Conservation (phyloP, 2,329 filamentous ascomycete species). For the Orbilia quercus region DNA sequence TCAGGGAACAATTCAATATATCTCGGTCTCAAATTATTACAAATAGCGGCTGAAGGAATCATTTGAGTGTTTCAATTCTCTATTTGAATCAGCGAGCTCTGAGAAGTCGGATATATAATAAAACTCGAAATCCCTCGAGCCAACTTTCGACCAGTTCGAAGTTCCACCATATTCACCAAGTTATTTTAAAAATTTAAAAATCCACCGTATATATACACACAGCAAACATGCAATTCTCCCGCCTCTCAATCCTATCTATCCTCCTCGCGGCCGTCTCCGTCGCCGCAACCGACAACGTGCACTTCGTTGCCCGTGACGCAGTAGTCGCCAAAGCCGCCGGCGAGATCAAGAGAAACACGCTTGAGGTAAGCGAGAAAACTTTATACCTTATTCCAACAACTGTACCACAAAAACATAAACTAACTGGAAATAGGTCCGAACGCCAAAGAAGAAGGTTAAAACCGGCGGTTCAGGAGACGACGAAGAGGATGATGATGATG, state of each 20-base stretch:
- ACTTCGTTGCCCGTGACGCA: slow-evolving; percentile 5
- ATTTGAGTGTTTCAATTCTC: neutral
- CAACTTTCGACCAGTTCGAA: neutral
- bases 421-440: slow-evolving; percentile 10
- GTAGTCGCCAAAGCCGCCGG: slow-evolving; percentile 18
- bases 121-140: neutral
- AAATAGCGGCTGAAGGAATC: slow-evolving; percentile 3
- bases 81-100: neutral
- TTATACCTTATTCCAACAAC: slow-evolving; percentile 1
- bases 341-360: slow-evolving; percentile 24
- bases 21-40: neutral
- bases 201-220: slow-evolving; percentile 2
- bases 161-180: neutral
- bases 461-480: neutral
- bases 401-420: slow-evolving; percentile 10
- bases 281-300: slow-evolving; percentile 10
- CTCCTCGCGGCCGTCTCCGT: slow-evolving; percentile 27
- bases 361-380: slow-evolving; percentile 29
- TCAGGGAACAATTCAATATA: too few species aligned
- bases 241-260: slow-evolving; percentile 17
- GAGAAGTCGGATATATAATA: neutral
- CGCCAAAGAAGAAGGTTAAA: slow-evolving; percentile 15
- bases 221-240: slow-evolving; percentile 41
- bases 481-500: slow-evolving; percentile 5
- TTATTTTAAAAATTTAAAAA: slow-evolving; percentile 2